Conservation (phyloP, 2,329 filamentous ascomycete species). For the Botrytis porri region DNA sequence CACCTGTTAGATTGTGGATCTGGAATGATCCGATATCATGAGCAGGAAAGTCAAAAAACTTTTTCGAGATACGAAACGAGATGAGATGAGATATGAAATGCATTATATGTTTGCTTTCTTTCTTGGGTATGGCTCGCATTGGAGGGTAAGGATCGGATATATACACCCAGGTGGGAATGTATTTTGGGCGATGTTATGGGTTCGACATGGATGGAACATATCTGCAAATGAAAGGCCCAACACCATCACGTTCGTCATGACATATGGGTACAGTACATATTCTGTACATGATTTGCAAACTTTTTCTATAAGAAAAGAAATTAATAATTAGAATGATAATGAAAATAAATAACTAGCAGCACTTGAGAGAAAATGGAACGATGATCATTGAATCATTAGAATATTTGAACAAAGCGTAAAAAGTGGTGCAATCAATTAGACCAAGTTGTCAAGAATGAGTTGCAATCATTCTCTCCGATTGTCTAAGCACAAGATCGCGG, state of each 20-base stretch:
- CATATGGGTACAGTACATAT: neutral
- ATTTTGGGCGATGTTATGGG: neutral
- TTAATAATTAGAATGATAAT: neutral
- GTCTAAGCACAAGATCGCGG: accelerated
- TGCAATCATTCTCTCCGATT: neutral
- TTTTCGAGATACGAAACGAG: neutral
- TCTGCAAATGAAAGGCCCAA: neutral
- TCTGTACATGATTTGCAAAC: neutral
- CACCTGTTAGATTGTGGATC: conserved; percentile 20
- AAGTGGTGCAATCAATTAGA: too few relatives aligned
- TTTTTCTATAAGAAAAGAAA: neutral
- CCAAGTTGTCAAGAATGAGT: neutral
- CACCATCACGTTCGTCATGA: neutral
- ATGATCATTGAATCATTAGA: neutral
- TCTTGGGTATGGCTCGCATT: neutral
- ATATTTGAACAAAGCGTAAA: neutral
- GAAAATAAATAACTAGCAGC: neutral
- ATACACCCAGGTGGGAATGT: neutral
- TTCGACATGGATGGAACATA: neutral
- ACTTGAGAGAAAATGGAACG: accelerated
- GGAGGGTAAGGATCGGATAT: neutral
- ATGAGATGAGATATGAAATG: neutral
- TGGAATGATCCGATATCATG: neutral
- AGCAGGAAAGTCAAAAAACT: neutral
- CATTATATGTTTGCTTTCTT: neutral